Conservation (phyloP, 2,329 filamentous ascomycete genomes). For the Penicillium vulpinum region DNA sequence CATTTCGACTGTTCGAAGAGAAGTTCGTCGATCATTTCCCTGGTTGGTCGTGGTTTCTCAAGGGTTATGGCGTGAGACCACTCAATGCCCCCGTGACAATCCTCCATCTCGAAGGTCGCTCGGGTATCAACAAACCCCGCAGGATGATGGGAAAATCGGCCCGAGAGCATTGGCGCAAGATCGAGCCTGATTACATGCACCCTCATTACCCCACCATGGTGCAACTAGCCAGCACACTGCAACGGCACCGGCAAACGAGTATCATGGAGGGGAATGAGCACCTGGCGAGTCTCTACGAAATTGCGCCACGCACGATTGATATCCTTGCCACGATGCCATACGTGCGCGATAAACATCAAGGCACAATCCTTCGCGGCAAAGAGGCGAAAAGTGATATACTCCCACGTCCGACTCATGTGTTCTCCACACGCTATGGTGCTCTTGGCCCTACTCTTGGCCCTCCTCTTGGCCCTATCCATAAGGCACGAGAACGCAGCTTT, state of each 20-base stretch:
- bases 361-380: slow-evolving; percentile 39
- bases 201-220: slow-evolving; percentile 49
- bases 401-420: neutral
- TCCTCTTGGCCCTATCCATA: neutral
- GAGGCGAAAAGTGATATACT: slow-evolving; percentile 15
- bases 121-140: slow-evolving; percentile 17
- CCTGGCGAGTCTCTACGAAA: slow-evolving; percentile 28
- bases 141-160: slow-evolving; percentile 34
- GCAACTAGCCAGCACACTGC: slow-evolving; percentile 43
- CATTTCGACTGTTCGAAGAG: slow-evolving; percentile 73
- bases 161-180: slow-evolving; percentile 36
- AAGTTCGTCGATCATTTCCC: slow-evolving; percentile 76
- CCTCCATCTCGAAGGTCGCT: slow-evolving; percentile 33
- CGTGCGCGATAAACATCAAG: slow-evolving; percentile 44
- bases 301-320: slow-evolving; percentile 40
- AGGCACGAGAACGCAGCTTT: neutral
- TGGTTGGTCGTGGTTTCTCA: slow-evolving; percentile 61
- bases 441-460: slow-evolving; percentile 3
- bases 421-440: slow-evolving; percentile 9
- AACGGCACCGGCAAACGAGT: slow-evolving; percentile 38
- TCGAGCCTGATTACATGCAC: slow-evolving; percentile 43
- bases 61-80: slow-evolving; percentile 35
- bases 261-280: slow-evolving; percentile 35
- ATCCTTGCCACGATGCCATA: slow-evolving; percentile 42
- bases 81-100: slow-evolving; percentile 29